phyloP scores from a whole-genome alignment of 441 rosid genomes.

The Oxalis stricta region DNA sequence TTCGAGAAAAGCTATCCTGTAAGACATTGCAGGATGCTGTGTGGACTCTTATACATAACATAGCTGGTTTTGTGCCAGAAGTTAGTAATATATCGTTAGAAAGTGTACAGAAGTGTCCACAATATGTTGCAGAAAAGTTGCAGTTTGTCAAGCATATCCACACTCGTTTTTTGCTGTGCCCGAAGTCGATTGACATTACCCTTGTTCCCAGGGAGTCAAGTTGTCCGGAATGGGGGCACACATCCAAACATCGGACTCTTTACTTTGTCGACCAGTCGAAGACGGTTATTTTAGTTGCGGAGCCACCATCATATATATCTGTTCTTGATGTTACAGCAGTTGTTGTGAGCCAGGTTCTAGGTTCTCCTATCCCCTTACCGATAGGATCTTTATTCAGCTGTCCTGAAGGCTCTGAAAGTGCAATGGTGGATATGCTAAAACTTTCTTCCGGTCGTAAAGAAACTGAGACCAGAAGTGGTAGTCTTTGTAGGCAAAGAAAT shows the following conservation, averaged over 20 bases:
- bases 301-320: conserved; percentile 71
- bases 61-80: conserved; percentile 19
- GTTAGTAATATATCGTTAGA: conserved; percentile 29
- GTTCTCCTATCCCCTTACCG: conserved; percentile 60
- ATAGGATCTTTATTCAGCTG: conserved; percentile 64
- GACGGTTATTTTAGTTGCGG: conserved; percentile 57
- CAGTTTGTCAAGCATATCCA: conserved; percentile 62
- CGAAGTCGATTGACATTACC: conserved; percentile 58
- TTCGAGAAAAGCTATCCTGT: conserved; percentile 54
- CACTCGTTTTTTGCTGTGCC: conserved; percentile 68
- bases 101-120: conserved; percentile 36
- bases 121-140: conserved; percentile 48
- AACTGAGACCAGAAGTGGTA: conserved; percentile 25
- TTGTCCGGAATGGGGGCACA: conserved; percentile 60
- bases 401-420: conserved; percentile 76
- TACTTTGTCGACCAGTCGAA: conserved; percentile 48
- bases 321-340: conserved; percentile 66
- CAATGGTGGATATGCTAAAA: conserved; percentile 39
- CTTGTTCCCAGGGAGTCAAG: conserved; percentile 36
- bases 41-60: conserved; percentile 44
- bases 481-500: conserved; percentile 65
- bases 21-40: conserved; percentile 64
- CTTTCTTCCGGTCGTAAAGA: conserved; percentile 46
- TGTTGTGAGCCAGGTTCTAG: conserved; percentile 78
- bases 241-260: conserved; percentile 50